These are phyloP conservation scores for Lasiosphaeria miniovina DNA, from an alignment of 495 filamentous ascomycete genomes.

Conservation along the genomic window DNA sequence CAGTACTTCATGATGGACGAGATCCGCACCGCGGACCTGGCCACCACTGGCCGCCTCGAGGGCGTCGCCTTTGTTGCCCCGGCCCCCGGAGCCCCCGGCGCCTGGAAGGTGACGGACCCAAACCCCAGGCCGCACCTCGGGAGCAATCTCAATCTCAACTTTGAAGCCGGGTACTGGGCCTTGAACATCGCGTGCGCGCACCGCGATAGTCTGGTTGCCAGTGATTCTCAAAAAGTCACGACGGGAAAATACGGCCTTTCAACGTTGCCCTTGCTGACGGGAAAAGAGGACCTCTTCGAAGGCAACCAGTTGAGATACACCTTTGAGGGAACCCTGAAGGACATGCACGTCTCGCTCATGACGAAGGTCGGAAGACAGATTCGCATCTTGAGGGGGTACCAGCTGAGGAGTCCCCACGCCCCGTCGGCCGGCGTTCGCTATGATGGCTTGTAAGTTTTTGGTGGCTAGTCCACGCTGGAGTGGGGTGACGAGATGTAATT, in stretches of 20 bases:
- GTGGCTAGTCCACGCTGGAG: neutral
- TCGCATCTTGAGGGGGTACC: constrained; percentile 41
- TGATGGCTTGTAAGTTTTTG: constrained; percentile 45
- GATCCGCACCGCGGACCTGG: constrained; percentile 30
- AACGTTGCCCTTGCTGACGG: constrained; percentile 42
- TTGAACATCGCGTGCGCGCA: constrained; percentile 44
- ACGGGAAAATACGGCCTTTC: constrained; percentile 33
- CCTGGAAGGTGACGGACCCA: constrained; percentile 27
- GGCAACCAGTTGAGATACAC: constrained; percentile 33
- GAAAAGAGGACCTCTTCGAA: constrained; percentile 36
- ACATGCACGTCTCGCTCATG: constrained; percentile 40
- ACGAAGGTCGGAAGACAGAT: constrained; percentile 38
- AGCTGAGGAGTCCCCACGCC: constrained; percentile 42
- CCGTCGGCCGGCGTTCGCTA: constrained; percentile 47
- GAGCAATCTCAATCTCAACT: constrained; percentile 22
- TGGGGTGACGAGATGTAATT: too few relatives aligned
- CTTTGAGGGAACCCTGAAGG: constrained; percentile 27
- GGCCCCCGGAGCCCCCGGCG: constrained; percentile 9
- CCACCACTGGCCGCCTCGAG: constrained; percentile 30
- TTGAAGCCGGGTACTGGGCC: constrained; percentile 35
- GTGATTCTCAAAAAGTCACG: constrained; percentile 34
- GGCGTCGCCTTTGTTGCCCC: constrained; percentile 27
- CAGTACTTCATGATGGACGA: constrained; percentile 43
- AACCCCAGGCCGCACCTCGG: constrained; percentile 20
- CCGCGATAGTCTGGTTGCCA: constrained; percentile 45